Evolutionary conservation across 345 rosid species (phyloP).

Genomic region (Gossypium herbaceum): DNA sequence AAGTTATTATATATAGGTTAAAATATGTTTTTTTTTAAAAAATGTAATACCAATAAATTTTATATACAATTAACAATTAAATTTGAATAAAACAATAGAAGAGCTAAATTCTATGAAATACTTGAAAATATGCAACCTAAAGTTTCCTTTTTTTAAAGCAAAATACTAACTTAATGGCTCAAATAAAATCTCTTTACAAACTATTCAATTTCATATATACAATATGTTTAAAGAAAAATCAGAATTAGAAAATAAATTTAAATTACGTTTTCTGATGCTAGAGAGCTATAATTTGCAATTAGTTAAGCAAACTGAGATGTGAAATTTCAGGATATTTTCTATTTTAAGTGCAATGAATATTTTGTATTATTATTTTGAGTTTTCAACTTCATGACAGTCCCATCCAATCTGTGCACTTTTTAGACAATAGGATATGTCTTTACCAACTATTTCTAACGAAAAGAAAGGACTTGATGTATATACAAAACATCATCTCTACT

Average conservation of each 20-base stretch:
- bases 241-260: no score
- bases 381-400: constrained; percentile 5
- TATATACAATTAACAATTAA: fast-evolving
- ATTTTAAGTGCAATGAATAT: background rate
- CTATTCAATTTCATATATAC: no score
- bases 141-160: no score
- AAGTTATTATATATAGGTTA: background rate
- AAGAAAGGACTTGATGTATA: background rate
- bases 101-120: no score
- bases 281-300: background rate
- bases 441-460: background rate
- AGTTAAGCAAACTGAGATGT: background rate
- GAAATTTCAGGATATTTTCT: background rate
- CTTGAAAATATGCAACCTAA: no score
- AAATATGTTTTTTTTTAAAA: no score
- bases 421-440: background rate
- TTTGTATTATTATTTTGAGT: background rate
- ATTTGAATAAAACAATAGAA: no score
- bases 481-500: background rate
- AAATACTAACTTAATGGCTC: no score
- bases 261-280: no score
- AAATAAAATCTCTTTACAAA: no score
- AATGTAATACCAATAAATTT: no score
- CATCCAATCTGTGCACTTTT: constrained; percentile 1
- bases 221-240: no score